Conservation (phyloP, 192 early-diverging fungal genomes). For the Pilaira anomala region DNA sequence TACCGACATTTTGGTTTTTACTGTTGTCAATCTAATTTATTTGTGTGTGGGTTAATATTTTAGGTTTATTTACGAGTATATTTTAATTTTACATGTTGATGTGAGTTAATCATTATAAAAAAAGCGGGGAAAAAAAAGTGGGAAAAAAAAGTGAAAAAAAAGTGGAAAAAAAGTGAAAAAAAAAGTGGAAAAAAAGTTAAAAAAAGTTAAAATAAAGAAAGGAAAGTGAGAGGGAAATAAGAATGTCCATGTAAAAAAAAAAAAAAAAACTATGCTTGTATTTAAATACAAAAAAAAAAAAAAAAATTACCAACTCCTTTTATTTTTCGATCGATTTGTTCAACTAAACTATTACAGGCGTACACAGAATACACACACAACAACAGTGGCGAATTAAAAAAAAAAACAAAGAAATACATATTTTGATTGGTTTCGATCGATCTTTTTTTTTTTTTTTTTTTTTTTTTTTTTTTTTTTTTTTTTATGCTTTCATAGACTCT, state of each 20-base stretch:
- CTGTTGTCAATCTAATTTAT: not conserved
- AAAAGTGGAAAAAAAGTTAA: no score
- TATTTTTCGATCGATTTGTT: constrained; percentile 1
- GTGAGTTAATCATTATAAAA: no score
- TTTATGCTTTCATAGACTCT: not conserved
- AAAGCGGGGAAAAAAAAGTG: no score
- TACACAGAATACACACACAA: not conserved
- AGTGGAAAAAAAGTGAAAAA: no score
- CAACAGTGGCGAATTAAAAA: not conserved
- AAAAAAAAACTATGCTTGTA: no score
- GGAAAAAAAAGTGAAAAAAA: no score
- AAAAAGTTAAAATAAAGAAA: no score
- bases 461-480: not conserved
- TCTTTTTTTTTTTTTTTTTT: not conserved
- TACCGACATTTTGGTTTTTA: not conserved
- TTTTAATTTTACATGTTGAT: no score
- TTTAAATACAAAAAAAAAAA: not conserved
- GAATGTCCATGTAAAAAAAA: no score
- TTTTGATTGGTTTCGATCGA: not conserved
- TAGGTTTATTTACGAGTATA: no score
- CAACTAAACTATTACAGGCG: not conserved
- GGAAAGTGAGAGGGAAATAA: no score
- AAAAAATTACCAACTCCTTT: not conserved
- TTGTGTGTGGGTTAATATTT: not conserved
- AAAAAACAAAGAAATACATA: not conserved